phyloP scores from a whole-genome alignment of 1,284 basidiomycete species.

The Bjerkandera adusta region DNA sequence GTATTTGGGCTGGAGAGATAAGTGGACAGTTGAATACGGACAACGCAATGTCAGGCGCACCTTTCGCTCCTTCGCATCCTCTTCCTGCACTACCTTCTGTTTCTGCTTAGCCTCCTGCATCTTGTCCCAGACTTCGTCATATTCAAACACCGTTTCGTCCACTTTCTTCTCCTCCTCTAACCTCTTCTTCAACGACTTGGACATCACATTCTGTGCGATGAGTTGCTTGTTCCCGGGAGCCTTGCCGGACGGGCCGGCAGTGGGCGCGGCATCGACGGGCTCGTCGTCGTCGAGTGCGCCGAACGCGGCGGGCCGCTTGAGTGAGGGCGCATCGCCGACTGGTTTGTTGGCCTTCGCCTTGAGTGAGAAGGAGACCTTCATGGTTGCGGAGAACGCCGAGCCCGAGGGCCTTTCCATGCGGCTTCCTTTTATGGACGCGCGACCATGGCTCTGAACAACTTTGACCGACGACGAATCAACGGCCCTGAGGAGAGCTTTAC shows the following conservation, averaged over 20 bases:
- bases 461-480: conserved; percentile 85
- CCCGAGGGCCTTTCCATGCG: not conserved
- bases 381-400: conserved; percentile 29
- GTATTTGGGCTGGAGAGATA: conserved; percentile 80
- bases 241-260: conserved; percentile 34
- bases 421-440: conserved; percentile 9
- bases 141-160: conserved; percentile 89
- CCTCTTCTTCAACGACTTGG: conserved; percentile 59
- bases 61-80: conserved; percentile 72
- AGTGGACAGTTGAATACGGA: conserved; percentile 10
- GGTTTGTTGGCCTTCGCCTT: conserved; percentile 42
- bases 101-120: conserved; percentile 87
- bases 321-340: conserved; percentile 49
- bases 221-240: conserved; percentile 49
- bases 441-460: conserved; percentile 39
- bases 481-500: conserved; percentile 82
- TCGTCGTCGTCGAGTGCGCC: conserved; percentile 63
- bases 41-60: conserved; percentile 38
- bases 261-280: conserved; percentile 45
- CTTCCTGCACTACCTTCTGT: conserved; percentile 74
- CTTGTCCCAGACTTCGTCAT: conserved; percentile 94
- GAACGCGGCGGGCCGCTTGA: conserved; percentile 63
- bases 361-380: conserved; percentile 84
- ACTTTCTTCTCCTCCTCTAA: conserved; percentile 77
- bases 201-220: conserved; percentile 56